These are phyloP conservation scores for Aspergillus proliferans DNA, from an alignment of 2,329 filamentous ascomycete genomes.

Conservation along the genomic window DNA sequence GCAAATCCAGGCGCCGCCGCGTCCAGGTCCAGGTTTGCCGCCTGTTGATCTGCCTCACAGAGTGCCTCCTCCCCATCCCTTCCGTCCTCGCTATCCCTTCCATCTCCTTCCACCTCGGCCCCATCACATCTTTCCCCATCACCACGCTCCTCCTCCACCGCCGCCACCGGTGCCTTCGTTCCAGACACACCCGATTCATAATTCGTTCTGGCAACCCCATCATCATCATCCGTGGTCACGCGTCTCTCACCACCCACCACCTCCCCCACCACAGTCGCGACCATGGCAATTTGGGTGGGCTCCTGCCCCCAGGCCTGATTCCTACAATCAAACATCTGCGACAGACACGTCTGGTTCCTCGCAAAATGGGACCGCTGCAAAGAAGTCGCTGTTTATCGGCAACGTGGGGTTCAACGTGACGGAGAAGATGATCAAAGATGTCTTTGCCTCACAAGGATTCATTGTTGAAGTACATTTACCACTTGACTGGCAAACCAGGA, in stretches of 20 bases:
- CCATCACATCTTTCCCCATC: neutral
- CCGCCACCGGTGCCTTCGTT: neutral
- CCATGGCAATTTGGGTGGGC: neutral
- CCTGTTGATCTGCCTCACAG: neutral
- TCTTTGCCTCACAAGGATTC: conserved; percentile 34
- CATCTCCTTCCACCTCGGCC: neutral
- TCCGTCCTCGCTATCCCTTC: neutral
- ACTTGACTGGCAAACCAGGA: conserved; percentile 24
- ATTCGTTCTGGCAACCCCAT: neutral
- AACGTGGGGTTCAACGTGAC: conserved; percentile 36
- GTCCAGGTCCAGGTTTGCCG: neutral
- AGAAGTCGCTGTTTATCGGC: conserved; percentile 32
- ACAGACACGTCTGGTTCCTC: neutral
- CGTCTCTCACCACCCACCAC: neutral
- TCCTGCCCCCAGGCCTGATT: neutral
- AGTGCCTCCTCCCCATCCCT: neutral
- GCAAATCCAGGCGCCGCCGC: neutral
- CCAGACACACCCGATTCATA: neutral
- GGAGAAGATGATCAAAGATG: conserved; percentile 28
- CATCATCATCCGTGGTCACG: neutral
- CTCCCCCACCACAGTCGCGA: conserved; percentile 1
- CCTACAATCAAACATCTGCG: neutral
- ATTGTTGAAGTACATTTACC: conserved; percentile 31
- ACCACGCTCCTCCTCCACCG: neutral
- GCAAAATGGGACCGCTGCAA: conserved; percentile 1